Conservation (phyloP, 2,329 filamentous ascomycete genomes). For the Lecanoromycetidae sp. region DNA sequence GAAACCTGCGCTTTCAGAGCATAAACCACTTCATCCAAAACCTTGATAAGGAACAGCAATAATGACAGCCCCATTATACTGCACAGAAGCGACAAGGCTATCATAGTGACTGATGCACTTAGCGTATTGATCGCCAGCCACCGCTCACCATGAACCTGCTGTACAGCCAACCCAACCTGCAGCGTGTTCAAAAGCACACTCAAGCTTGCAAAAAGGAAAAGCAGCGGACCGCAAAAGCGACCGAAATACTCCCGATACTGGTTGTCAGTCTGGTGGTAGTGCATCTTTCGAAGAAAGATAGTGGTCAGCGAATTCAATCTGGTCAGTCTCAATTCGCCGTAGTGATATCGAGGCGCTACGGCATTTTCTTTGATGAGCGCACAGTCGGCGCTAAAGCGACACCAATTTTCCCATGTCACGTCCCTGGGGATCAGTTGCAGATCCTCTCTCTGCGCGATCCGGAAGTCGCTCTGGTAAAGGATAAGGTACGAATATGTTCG, state of each 20-base stretch:
- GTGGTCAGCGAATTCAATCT: slow-evolving; percentile 1
- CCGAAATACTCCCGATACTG: slow-evolving; percentile 19
- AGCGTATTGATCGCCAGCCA: too few species aligned
- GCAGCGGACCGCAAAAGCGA: slow-evolving; percentile 18
- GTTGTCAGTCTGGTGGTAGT: slow-evolving; percentile 16
- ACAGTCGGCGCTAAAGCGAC: neutral
- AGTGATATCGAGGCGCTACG: neutral
- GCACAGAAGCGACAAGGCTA: too few species aligned
- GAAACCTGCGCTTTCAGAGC: too few species aligned
- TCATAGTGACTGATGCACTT: too few species aligned
- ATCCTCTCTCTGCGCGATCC: slow-evolving; percentile 11
- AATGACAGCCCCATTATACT: too few species aligned
- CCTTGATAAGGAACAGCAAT: too few species aligned
- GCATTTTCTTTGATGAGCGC: neutral
- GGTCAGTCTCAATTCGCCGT: neutral
- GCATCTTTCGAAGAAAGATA: slow-evolving; percentile 13
- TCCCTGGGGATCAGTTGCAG: neutral
- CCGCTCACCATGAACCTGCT: too few species aligned
- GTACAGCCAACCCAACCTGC: slow-evolving; percentile 2
- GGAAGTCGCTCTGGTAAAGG: slow-evolving; percentile 18
- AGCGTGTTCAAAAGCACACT: slow-evolving; percentile 10
- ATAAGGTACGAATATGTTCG: slow-evolving; percentile 19
- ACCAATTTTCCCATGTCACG: neutral
- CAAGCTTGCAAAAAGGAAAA: slow-evolving; percentile 17
- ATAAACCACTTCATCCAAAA: too few species aligned